phyloP scores from a whole-genome alignment of 192 early-diverging fungal species.

The Dimargaris verticillata region DNA sequence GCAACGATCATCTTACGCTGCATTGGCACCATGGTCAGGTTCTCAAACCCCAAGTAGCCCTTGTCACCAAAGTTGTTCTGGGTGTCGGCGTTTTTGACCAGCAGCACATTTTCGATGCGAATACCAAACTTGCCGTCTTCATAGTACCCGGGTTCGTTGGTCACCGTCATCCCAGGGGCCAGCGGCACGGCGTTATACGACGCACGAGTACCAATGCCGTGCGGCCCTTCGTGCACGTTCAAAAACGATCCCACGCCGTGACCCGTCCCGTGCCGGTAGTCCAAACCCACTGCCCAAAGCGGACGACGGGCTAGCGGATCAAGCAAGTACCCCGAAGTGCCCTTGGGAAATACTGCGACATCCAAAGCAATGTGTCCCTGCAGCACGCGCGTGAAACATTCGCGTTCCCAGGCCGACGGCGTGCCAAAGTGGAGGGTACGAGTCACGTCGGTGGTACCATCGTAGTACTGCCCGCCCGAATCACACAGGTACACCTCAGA shows the following conservation, averaged over 20 bases:
- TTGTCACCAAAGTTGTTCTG: slow-evolving; percentile 69
- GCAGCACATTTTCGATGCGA: slow-evolving; percentile 86
- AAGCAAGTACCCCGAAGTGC: slow-evolving; percentile 75
- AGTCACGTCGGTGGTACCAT: slow-evolving; percentile 97
- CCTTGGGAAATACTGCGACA: slow-evolving; percentile 69
- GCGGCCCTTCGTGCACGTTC: slow-evolving; percentile 91
- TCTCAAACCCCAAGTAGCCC: slow-evolving; percentile 79
- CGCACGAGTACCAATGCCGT: slow-evolving; percentile 73
- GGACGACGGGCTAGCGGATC: slow-evolving; percentile 74
- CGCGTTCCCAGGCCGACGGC: slow-evolving; percentile 70
- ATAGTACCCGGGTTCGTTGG: slow-evolving; percentile 97
- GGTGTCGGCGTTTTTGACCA: slow-evolving; percentile 58
- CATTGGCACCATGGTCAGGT: slow-evolving; percentile 79
- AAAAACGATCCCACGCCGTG: slow-evolving; percentile 94
- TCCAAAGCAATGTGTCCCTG: slow-evolving; percentile 96
- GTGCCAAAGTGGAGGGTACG: slow-evolving; percentile 81
- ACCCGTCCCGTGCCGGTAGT: slow-evolving; percentile 94
- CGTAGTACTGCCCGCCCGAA: slow-evolving; percentile 88
- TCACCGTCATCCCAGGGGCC: slow-evolving; percentile 83
- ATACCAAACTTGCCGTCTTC: slow-evolving; percentile 93
- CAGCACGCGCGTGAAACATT: slow-evolving; percentile 91
- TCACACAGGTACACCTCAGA: slow-evolving; percentile 83
- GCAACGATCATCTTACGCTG: slow-evolving; percentile 66
- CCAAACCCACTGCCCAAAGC: slow-evolving; percentile 83
- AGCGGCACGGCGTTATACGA: slow-evolving; percentile 59